Percentiles rank a stretch among this genome's conserved stretches.
Evolutionary conservation across 768 basidiomycete species (phyloP).

Genomic region (Phallus indusiatus): DNA sequence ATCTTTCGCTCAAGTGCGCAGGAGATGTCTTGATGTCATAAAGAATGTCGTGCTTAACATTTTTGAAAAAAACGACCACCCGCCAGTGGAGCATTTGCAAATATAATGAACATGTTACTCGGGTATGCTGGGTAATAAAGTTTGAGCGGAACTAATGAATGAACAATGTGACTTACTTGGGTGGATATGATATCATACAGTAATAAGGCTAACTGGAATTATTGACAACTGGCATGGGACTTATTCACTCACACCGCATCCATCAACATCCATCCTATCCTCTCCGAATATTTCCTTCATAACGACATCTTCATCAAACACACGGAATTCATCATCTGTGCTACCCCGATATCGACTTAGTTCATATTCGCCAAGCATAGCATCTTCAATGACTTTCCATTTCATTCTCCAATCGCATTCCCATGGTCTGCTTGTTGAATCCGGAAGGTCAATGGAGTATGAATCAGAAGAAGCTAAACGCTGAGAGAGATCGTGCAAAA

Average conservation of each 20-base stretch:
- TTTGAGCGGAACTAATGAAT: neutral
- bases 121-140: neutral
- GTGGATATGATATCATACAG: neutral
- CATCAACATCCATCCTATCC: neutral
- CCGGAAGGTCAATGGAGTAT: neutral
- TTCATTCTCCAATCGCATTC: constrained; percentile 8
- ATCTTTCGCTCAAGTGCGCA: neutral
- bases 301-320: neutral
- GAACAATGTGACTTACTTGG: neutral
- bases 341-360: neutral
- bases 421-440: neutral
- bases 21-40: neutral
- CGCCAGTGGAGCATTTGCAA: neutral
- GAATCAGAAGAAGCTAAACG: neutral
- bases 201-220: neutral
- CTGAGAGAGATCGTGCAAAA: constrained; percentile 4
- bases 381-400: constrained; percentile 2
- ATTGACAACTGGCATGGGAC: neutral
- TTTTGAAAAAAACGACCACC: neutral
- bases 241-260: neutral
- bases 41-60: too few relatives aligned
- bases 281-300: neutral
- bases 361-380: neutral
- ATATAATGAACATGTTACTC: neutral
- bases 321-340: neutral